Evolutionary conservation across 306 rosid species (phyloP), one percentile per base, ranked within the genome.

Genomic region (Castanea mollissima): DNA sequence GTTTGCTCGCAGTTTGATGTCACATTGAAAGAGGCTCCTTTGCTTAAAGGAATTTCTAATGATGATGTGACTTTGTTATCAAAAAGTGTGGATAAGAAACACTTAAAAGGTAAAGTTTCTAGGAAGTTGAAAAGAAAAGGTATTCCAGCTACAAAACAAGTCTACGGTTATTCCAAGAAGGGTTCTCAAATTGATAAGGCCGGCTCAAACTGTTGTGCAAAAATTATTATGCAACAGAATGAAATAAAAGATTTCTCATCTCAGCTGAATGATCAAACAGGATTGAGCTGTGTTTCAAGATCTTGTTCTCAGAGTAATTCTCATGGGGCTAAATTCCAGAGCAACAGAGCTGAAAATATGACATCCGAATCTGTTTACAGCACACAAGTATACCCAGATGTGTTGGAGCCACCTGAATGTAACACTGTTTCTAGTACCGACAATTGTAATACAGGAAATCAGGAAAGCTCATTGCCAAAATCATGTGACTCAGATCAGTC

Each of bases 71-170:
- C 77, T 81, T 70, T 64, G 79, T 78, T 71, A 71, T 82, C 82
- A 27, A 77, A 78, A 71, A 52, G 76, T 58, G 88, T 87, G 68
- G 79, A 85, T 49, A 87, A 83, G 65, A 91, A 79, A 55, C 92
- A 82, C 3, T 71, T 49, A 41, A 89, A 89, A 83, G 82, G 71
- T 74, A 87, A 84, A 76, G 72, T 55, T 57, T 74, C 84, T 65
- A 77, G 77, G 82, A 92, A 86, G 83, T 78, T 89, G 65, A 90
- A 86, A 83, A 89, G 87, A 31, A 90, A 82, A 84, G 35, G 32
- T 46, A 83, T 69, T 23, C 58, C 74, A 1, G 76, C 82, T 81
- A 77, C 83, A 59, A 89, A 73, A 57, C 90, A 84, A 65, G 97
- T 87, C 55, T 75, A 58, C 29, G 76, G 69, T 85, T 82, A 82